Evolutionary conservation across 1,284 basidiomycete species (phyloP).

Genomic region (Ustilago nuda): DNA sequence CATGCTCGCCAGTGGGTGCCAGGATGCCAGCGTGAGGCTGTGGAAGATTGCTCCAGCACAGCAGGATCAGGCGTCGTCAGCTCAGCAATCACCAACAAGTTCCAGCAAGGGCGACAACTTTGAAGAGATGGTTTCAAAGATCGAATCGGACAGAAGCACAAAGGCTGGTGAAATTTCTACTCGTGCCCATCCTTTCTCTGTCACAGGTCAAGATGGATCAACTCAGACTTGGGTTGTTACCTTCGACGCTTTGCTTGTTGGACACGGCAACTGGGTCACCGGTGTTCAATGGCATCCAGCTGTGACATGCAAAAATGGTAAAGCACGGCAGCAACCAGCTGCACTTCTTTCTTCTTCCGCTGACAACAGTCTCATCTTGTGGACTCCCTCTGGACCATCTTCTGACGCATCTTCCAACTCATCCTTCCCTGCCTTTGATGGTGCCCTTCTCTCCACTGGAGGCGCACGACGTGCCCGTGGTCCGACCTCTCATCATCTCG

Average conservation of each 20-base stretch:
- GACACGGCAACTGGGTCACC: constrained; percentile 66
- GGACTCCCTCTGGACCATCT: constrained; percentile 54
- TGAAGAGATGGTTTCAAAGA: constrained; percentile 58
- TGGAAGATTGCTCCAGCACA: constrained; percentile 54
- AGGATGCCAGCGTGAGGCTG: constrained; percentile 63
- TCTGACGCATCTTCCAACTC: neutral
- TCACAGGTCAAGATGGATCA: constrained; percentile 8
- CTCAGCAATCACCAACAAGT: constrained; percentile 4
- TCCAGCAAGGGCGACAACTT: constrained; percentile 53
- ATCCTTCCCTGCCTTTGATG: constrained; percentile 69
- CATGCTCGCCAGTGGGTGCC: constrained; percentile 62
- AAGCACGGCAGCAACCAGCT: constrained; percentile 44
- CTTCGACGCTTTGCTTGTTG: constrained; percentile 65
- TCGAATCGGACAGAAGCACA: constrained; percentile 52
- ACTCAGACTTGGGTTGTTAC: constrained; percentile 53
- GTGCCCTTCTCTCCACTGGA: constrained; percentile 70
- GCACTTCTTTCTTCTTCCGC: constrained; percentile 65
- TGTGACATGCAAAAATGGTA: neutral
- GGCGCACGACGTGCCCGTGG: constrained; percentile 31
- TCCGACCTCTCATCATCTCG: constrained; percentile 61
- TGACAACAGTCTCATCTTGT: constrained; percentile 67
- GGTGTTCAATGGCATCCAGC: constrained; percentile 62
- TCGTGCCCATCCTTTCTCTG: constrained; percentile 36
- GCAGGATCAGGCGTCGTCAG: neutral
- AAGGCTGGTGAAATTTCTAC: constrained; percentile 54